A percentile compares a stretch with the other conserved stretches of the same genome.
Conservation (phyloP, 805 yeast species). For the Jamesozyma spencerorum region DNA sequence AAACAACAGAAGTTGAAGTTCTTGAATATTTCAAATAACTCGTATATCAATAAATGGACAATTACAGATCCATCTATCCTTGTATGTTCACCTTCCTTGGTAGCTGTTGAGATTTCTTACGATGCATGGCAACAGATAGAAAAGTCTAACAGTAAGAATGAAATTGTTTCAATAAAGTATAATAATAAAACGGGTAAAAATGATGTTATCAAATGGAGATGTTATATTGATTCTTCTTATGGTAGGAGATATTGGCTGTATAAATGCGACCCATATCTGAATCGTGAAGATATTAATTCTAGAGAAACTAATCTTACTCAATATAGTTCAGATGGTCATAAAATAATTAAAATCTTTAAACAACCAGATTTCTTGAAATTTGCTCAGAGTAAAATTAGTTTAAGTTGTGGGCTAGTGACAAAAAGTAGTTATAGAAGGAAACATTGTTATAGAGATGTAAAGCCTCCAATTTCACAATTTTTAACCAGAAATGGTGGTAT, state of each 20-base stretch:
- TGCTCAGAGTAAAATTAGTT: conserved; percentile 34
- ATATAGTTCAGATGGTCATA: conserved; percentile 60
- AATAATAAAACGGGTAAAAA: conserved; percentile 11
- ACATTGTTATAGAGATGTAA: conserved; percentile 24
- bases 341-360: conserved; percentile 35
- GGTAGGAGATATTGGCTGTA: conserved; percentile 82
- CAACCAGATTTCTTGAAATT: conserved; percentile 33
- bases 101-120: conserved; percentile 59
- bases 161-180: conserved; percentile 16
- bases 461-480: conserved; percentile 29
- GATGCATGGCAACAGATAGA: conserved; percentile 34
- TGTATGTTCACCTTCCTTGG: conserved; percentile 39
- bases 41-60: conserved; percentile 50
- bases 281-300: conserved; percentile 28
- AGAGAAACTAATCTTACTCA: conserved; percentile 35
- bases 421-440: conserved; percentile 23
- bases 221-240: conserved; percentile 31
- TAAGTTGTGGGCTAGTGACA: conserved; percentile 30
- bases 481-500: conserved; percentile 26
- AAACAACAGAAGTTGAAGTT: conserved; percentile 36
- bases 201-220: conserved; percentile 25
- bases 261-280: conserved; percentile 32
- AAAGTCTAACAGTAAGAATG: conserved; percentile 21
- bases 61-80: conserved; percentile 40
- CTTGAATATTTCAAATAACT: conserved; percentile 60